These are phyloP conservation scores for Rhizopus delemar DNA, from an alignment of 371 early-diverging fungal genomes.

Conservation along the genomic window DNA sequence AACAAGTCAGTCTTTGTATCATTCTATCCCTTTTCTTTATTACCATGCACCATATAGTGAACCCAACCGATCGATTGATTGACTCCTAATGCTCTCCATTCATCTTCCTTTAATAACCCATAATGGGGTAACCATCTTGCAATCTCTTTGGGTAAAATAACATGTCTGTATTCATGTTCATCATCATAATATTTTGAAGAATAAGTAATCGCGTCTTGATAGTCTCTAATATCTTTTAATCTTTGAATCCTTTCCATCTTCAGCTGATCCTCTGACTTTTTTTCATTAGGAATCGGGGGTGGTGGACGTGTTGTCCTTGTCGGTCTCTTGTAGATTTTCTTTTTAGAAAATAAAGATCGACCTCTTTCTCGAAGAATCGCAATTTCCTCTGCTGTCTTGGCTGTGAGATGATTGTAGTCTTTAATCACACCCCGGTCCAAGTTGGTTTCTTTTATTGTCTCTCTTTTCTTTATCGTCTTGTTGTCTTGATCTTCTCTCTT, in stretches of 20 bases:
- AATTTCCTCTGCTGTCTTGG: slow-evolving; percentile 17
- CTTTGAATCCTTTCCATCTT: slow-evolving; percentile 14
- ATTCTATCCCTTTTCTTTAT: slow-evolving; percentile 5
- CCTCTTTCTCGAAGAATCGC: slow-evolving; percentile 10
- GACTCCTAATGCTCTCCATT: slow-evolving; percentile 81
- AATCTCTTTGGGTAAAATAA: slow-evolving; percentile 69
- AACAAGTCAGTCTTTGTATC: not conserved
- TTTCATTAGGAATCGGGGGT: not conserved
- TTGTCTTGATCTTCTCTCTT: not conserved
- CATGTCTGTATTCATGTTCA: slow-evolving; percentile 53
- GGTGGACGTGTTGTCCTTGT: not conserved
- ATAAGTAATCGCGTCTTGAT: slow-evolving; percentile 57
- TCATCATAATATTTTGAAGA: slow-evolving; percentile 63
- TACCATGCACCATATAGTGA: slow-evolving; percentile 83
- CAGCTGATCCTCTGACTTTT: slow-evolving; percentile 9
- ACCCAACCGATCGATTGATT: slow-evolving; percentile 84
- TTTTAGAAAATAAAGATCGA: not conserved
- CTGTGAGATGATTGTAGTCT: slow-evolving; percentile 1
- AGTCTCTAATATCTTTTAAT: slow-evolving; percentile 50
- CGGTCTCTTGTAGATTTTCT: not conserved
- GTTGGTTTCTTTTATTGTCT: not conserved
- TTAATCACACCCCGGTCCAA: not conserved
- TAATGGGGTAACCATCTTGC: slow-evolving; percentile 58
- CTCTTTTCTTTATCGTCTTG: not conserved
- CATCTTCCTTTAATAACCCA: slow-evolving; percentile 64